These are phyloP conservation scores for Psilocybe subaeruginosa DNA, from an alignment of 768 basidiomycete genomes.

Conservation along the genomic window DNA sequence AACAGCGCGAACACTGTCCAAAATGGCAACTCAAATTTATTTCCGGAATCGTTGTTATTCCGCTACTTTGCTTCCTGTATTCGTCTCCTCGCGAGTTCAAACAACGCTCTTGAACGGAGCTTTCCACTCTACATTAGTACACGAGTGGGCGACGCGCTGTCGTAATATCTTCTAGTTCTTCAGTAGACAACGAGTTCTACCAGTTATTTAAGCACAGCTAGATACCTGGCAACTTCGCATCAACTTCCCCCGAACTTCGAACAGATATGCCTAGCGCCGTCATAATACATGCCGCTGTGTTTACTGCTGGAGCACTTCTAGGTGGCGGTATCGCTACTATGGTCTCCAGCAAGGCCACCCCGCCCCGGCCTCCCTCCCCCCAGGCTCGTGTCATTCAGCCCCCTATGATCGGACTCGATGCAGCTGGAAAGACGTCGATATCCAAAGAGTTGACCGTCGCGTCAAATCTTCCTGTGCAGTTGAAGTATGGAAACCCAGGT, in stretches of 20 bases:
- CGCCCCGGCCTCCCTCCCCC: constrained; percentile 8
- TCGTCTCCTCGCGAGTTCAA: neutral
- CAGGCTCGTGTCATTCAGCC: constrained; percentile 29
- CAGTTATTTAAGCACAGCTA: no score
- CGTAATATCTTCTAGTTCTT: no score
- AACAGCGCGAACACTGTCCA: neutral
- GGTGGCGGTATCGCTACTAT: constrained; percentile 74
- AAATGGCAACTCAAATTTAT: constrained; percentile 12
- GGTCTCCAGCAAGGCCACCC: constrained; percentile 37
- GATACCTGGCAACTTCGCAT: neutral
- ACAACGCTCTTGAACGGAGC: no score
- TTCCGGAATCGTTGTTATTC: neutral
- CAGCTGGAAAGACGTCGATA: constrained; percentile 44
- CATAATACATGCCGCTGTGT: constrained; percentile 68
- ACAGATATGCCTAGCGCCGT: constrained; percentile 36
- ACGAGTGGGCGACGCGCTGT: no score
- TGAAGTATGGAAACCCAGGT: constrained; percentile 89
- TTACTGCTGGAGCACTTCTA: constrained; percentile 80
- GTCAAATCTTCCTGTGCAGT: constrained; percentile 35
- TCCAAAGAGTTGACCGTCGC: constrained; percentile 36
- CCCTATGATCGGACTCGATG: constrained; percentile 50
- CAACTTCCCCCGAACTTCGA: neutral
- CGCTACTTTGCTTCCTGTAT: neutral
- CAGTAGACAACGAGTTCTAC: no score
- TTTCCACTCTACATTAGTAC: no score